These are phyloP conservation scores for Microstegium vimineum DNA, from an alignment of 176 grass and related monocot genomes.

Conservation along the genomic window DNA sequence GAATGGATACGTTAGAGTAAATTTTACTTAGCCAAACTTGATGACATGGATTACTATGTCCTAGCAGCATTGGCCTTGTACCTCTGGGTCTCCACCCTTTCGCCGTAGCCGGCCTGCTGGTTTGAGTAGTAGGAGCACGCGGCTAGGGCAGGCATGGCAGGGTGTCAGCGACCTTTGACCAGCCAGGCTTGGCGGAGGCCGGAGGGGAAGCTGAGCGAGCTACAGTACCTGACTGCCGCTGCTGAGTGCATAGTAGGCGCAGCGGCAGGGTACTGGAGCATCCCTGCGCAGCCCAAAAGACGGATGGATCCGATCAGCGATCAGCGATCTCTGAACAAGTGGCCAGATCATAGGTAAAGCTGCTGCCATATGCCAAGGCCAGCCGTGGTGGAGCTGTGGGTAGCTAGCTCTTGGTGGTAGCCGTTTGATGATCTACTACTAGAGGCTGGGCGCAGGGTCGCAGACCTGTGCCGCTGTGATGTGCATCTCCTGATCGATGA, in stretches of 20 bases:
- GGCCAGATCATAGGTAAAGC: not conserved
- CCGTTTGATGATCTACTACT: not conserved
- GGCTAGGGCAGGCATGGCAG: not conserved
- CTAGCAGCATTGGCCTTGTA: not conserved
- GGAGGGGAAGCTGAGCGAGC: no score
- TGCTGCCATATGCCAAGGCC: no score
- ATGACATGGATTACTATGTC: no score
- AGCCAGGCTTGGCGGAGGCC: not conserved
- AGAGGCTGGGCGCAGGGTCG: not conserved
- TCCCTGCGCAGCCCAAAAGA: not conserved
- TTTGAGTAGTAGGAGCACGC: not conserved
- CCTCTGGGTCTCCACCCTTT: not conserved
- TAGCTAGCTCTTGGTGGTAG: not conserved
- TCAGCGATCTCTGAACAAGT: slow-evolving; percentile 25
- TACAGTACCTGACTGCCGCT: not conserved
- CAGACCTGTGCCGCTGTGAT: not conserved
- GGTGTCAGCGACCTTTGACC: slow-evolving; percentile 46
- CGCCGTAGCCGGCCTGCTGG: not conserved
- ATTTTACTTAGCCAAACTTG: no score
- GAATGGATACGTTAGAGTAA: no score
- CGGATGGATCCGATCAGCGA: slow-evolving; percentile 28
- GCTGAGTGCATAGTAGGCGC: not conserved
- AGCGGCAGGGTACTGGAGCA: slow-evolving; percentile 15
- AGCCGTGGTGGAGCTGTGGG: not conserved
- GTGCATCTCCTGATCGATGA: not conserved